Base-by-base conservation (phyloP, 257 asterid genomes). In the Solanum etuberosum region DNA sequence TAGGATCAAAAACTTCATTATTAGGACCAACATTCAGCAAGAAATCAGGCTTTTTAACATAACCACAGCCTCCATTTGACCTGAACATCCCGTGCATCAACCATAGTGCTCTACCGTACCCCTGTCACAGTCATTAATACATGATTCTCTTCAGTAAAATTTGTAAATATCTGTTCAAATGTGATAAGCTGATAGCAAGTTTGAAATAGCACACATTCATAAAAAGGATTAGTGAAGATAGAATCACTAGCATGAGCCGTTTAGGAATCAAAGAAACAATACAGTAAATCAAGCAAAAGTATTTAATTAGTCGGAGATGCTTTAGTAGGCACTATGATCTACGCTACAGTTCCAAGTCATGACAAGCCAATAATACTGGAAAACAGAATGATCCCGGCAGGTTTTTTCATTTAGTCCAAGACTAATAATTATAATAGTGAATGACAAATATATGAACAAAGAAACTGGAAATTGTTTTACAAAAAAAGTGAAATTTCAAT, bases 31-130 rank as follows among this genome's bases (percentile, higher is more conserved):
- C 46, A 16, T 88, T 81, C 95, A 94, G 93, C 87, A 96, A 82
- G 87, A 96, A 87, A 80, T 94, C 94, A 5, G 98, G 98, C 87
- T 96, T 96, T 80, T 94, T 96, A 82, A 94, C 98, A 88, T 90
- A 94, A 67, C 98, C 98, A 76, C 98, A 94, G 29, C 98, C 96
- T 65, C 98, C 99, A 83, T 95, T 96, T 77, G 94, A 88, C 87
- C 92, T 90, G 90, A 94, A 94, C 99, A 94, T 94, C 80, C 99
- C 98, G 77, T 96, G 94, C 98, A 95, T 95, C 92, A 92, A 86
- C 98, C 98, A 94, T 35, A 96, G 98, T 2, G 95, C 90, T 91
- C 94, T 90, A 59, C 98, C 98, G 31, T 96, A 93, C 57, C 98
- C 98, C 98, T 96, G 87, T 54, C 78, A 83, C 84, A 35, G 51